Percentiles rank a stretch among this genome's conserved stretches.
These are phyloP conservation scores for Gnetum montanum DNA, from an alignment of 75 land plant species.

Conservation along the genomic window DNA sequence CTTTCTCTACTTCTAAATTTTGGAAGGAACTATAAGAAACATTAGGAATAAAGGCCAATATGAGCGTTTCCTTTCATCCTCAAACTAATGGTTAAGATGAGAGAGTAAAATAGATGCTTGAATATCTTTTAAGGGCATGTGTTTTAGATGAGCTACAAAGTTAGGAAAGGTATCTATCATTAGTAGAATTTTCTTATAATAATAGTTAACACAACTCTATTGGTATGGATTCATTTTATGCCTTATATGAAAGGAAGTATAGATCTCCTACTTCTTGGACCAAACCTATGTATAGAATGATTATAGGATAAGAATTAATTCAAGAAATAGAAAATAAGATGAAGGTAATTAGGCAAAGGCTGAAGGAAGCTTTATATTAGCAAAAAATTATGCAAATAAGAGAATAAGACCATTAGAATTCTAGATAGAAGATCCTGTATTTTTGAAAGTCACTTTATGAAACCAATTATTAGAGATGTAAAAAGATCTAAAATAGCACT, in stretches of 20 bases:
- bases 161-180: not conserved
- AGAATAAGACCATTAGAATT: no score
- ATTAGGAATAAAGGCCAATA: not conserved
- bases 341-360: not conserved
- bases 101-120: conserved; percentile 1
- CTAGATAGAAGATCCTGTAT: no score
- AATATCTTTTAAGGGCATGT: not conserved
- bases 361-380: not conserved
- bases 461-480: no score
- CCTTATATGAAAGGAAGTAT: not conserved
- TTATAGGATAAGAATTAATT: not conserved
- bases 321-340: not conserved
- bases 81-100: no score
- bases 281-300: not conserved
- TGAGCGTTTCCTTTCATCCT: conserved; percentile 2
- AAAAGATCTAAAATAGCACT: no score
- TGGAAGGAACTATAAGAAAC: not conserved
- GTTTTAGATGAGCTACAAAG: not conserved
- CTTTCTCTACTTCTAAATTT: not conserved
- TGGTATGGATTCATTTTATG: not conserved
- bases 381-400: no score
- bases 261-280: not conserved
- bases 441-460: no score
- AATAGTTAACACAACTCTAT: not conserved
- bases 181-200: conserved; percentile 12